phyloP scores from a whole-genome alignment of 345 rosid genomes.

The Lumnitzera littorea region DNA sequence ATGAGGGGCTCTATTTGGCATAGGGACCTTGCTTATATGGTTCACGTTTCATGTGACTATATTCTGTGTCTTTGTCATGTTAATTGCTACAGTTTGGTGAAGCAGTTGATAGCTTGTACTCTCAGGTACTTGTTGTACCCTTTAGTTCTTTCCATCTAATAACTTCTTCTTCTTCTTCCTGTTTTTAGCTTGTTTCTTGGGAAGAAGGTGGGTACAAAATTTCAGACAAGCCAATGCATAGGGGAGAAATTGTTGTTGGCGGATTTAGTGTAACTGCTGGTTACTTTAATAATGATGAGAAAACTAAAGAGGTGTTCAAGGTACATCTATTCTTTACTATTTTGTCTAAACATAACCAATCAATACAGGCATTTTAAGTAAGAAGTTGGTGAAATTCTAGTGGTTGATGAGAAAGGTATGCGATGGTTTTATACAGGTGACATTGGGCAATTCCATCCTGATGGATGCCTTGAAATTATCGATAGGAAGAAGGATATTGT shows the following conservation, averaged over 20 bases:
- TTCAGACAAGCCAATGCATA: conserved; percentile 82
- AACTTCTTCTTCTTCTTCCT: too few species aligned
- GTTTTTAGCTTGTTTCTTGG: conserved; percentile 76
- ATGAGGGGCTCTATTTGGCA: too few species aligned
- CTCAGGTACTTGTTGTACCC: too few species aligned
- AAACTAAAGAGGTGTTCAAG: conserved; percentile 77
- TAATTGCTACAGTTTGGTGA: too few species aligned
- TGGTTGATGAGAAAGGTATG: conserved; percentile 79
- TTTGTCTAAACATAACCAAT: not conserved
- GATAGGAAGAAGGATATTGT: conserved; percentile 95
- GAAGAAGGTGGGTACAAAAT: conserved; percentile 69
- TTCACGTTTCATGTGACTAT: too few species aligned
- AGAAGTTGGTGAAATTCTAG: conserved; percentile 7
- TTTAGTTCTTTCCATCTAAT: too few species aligned
- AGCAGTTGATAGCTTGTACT: too few species aligned
- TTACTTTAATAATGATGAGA: conserved; percentile 68
- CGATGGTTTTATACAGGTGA: conserved; percentile 92
- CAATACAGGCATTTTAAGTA: not conserved
- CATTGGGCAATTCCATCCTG: conserved; percentile 74
- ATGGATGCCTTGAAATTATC: conserved; percentile 89
- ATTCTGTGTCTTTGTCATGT: too few species aligned
- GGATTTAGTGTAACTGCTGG: conserved; percentile 75
- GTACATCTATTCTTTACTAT: conserved; percentile 20
- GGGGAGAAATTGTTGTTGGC: conserved; percentile 87
- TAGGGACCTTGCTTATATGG: too few species aligned